Conservation (phyloP, 2,329 filamentous ascomycete genomes). For the Knufia petricola region DNA sequence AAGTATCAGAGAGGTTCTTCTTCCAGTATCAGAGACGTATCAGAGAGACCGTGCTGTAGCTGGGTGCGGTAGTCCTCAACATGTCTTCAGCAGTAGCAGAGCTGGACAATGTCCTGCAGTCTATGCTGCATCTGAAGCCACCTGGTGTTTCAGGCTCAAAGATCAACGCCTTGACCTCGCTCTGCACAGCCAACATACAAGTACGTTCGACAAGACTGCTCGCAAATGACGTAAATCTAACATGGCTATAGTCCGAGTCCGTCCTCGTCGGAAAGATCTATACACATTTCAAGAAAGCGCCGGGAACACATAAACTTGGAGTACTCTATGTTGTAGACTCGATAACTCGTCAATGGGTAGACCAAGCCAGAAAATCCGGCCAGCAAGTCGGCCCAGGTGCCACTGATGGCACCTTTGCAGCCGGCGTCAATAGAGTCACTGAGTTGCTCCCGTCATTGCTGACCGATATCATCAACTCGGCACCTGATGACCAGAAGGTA, state of each 20-base stretch:
- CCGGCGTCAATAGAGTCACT: conserved; percentile 91
- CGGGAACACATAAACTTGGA: conserved; percentile 91
- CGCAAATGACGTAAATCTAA: conserved; percentile 18
- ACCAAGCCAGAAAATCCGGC: conserved; percentile 78
- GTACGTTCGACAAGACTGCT: conserved; percentile 44
- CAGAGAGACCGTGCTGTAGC: conserved; percentile 9
- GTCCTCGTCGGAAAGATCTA: conserved; percentile 92
- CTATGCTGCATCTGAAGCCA: conserved; percentile 81
- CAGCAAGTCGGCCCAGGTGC: conserved; percentile 73
- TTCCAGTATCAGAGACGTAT: background rate
- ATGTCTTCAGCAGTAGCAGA: conserved; percentile 84
- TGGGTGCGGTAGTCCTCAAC: conserved; percentile 24
- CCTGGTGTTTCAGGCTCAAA: conserved; percentile 90
- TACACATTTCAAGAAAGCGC: conserved; percentile 93
- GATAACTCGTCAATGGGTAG: conserved; percentile 97
- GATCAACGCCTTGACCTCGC: conserved; percentile 73
- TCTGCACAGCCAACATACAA: conserved; percentile 85
- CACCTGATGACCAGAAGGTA: conserved; percentile 95
- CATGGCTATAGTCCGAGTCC: conserved; percentile 65
- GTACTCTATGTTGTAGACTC: conserved; percentile 99
- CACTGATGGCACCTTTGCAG: conserved; percentile 84
- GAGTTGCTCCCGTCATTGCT: conserved; percentile 88
- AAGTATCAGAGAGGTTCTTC: conserved; percentile 1
- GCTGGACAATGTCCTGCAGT: conserved; percentile 80
- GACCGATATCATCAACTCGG: conserved; percentile 83